A percentile compares a stretch with the other conserved stretches of the same genome.
Evolutionary conservation across 257 asterid genomes (phyloP).

Genomic region (Nicotiana tabacum): DNA sequence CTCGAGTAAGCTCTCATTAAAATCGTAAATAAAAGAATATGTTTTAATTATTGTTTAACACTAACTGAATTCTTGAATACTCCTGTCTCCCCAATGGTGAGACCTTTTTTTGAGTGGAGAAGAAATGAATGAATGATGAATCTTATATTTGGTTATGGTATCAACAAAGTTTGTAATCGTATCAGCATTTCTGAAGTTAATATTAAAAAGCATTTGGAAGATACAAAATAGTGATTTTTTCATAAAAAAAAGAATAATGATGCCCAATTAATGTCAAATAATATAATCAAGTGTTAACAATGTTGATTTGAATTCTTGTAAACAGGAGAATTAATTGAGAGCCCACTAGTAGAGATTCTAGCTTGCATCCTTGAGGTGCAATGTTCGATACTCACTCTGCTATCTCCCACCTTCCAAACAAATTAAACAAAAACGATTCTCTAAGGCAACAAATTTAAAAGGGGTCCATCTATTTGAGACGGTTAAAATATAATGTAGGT

Average conservation of each 20-base stretch:
- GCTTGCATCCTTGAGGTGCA: conserved; percentile 5
- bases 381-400: background rate
- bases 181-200: too few relatives aligned
- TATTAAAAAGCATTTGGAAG: background rate
- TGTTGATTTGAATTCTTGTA: background rate
- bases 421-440: background rate
- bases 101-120: conserved; percentile 5
- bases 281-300: background rate
- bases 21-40: conserved; percentile 10
- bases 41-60: background rate
- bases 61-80: conserved; percentile 8
- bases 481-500: background rate
- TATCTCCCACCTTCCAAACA: background rate
- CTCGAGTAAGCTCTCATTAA: conserved; percentile 59
- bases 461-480: background rate
- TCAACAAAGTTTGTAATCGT: background rate
- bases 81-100: background rate
- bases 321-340: background rate
- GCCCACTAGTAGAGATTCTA: background rate
- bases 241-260: background rate
- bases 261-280: background rate
- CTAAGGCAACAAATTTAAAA: background rate
- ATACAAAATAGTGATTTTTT: background rate
- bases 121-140: background rate
- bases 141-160: background rate